Evolutionary conservation across 768 basidiomycete species (phyloP), one percentile per base, ranked within the genome.

Genomic region (Boletus eberwhitei): DNA sequence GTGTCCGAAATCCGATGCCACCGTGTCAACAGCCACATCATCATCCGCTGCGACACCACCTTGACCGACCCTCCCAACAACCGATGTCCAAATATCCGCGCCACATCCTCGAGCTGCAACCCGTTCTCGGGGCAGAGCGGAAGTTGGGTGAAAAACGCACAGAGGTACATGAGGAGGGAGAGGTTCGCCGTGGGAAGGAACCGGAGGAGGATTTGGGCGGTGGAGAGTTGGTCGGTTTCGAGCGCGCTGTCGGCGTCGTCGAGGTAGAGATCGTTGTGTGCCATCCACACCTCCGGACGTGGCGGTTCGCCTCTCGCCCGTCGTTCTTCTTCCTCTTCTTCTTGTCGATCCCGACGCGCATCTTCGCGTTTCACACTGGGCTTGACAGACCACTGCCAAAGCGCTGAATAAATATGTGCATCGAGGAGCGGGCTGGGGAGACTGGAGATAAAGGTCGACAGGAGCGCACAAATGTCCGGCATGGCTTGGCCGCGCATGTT

Each of bases 101-200:
- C 75, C 47, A 81, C 71, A 41, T 75, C 73, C 48, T 78, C 74
- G 35, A 75, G 65, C 7, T 74, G 66, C n/a, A 83, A 61, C 1
- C 75, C 74, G 54, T 83, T 82, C 41, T 78, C 78, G 1, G 79
- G 75, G 50, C 74, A 78, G 8, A 79, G 68, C 3, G 78, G 80
- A 0, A 81, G 64, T 58, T 83, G 80, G 1, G 77, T 77, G 60
- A 81, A 79, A 63, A 81, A 80, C 6, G 71, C 71, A 50, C 75
- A 69, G 34, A 81, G 71, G 59, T 81, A 79, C 38, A 70, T 61
- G 45, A 82, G 69, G 4, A 80, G 65, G 34, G 72, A 72, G 54
- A 78, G 70, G 49, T 72, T 66, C 13, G 69, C 58, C 2, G 68
- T 67, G 1, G 79, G 77, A 6, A 82, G 73, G 42, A 84, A 73